A percentile compares a stretch with the other conserved stretches of the same genome.
phyloP scores from a whole-genome alignment of 495 filamentous ascomycete genomes.

The Aspergillus leporis region DNA sequence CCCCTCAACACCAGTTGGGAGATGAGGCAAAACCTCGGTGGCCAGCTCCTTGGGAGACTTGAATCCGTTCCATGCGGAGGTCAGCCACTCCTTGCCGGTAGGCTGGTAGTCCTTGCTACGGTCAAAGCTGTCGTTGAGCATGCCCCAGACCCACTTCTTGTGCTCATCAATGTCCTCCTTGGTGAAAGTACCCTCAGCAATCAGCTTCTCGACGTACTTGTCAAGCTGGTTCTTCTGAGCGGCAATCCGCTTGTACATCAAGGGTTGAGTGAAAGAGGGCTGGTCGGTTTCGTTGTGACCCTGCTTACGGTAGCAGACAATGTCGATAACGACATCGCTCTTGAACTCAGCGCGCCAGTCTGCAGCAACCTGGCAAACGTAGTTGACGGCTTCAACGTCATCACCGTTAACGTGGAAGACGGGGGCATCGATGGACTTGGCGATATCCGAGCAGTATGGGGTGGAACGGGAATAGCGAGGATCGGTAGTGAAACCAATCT shows the following conservation, averaged over 20 bases:
- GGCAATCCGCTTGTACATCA: constrained; percentile 98
- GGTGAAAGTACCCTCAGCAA: constrained; percentile 89
- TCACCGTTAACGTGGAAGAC: constrained; percentile 99
- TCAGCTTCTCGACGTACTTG: constrained; percentile 83
- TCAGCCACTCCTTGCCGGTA: constrained; percentile 95
- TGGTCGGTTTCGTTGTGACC: constrained; percentile 99
- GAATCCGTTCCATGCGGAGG: constrained; percentile 98
- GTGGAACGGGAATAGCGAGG: constrained; percentile 96
- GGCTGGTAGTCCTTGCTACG: constrained; percentile 97
- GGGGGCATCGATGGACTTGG: constrained; percentile 96
- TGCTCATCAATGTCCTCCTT: constrained; percentile 98
- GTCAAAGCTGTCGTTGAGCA: constrained; percentile 95
- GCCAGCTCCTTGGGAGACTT: constrained; percentile 98
- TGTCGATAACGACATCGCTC: constrained; percentile 93
- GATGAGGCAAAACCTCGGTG: constrained; percentile 90
- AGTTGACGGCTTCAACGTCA: constrained; percentile 97
- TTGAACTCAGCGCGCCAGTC: constrained; percentile 99
- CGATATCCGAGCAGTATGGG: constrained; percentile 98
- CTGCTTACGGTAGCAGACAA: constrained; percentile 98
- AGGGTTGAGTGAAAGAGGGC: constrained; percentile 97
- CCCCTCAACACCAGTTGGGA: constrained; percentile 74
- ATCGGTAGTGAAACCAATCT: constrained; percentile 99
- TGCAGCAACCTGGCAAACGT: constrained; percentile 92
- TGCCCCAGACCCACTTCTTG: constrained; percentile 99
- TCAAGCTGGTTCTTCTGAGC: constrained; percentile 77